These are phyloP conservation scores for Coemansia sp. DNA, from an alignment of 192 early-diverging fungal genomes.

Conservation along the genomic window DNA sequence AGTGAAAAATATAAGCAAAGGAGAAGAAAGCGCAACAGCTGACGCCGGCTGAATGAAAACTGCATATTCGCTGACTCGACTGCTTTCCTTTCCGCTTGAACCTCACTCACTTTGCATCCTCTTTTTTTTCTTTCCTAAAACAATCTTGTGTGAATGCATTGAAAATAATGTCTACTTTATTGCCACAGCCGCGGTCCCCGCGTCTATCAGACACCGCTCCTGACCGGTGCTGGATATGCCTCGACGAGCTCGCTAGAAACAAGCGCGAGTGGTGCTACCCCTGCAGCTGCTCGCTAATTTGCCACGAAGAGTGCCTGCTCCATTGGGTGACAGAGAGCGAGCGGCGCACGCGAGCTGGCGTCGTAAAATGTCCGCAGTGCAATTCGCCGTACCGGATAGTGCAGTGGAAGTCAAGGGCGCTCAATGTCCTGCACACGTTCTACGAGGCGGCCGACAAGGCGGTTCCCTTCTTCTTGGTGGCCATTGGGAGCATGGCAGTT, in stretches of 20 bases:
- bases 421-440: constrained; percentile 57
- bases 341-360: constrained; percentile 31
- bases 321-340: constrained; percentile 78
- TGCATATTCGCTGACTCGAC: too few relatives aligned
- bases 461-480: constrained; percentile 65
- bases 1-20: background rate
- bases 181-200: background rate
- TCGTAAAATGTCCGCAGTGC: constrained; percentile 71
- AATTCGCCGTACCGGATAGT: constrained; percentile 63
- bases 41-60: too few relatives aligned
- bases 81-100: background rate
- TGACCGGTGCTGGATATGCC: constrained; percentile 77
- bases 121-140: background rate
- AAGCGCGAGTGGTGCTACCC: constrained; percentile 69
- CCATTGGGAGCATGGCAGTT: constrained; percentile 64
- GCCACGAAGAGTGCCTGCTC: constrained; percentile 77
- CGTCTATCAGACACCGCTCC: background rate
- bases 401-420: constrained; percentile 57
- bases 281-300: constrained; percentile 75
- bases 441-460: constrained; percentile 61
- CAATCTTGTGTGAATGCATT: background rate
- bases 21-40: background rate
- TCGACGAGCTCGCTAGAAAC: constrained; percentile 66
- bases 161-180: background rate
- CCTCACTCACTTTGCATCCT: background rate